Evolutionary conservation across 495 filamentous ascomycete genomes (phyloP).

Genomic region (Massariosphaeria phaeospora): DNA sequence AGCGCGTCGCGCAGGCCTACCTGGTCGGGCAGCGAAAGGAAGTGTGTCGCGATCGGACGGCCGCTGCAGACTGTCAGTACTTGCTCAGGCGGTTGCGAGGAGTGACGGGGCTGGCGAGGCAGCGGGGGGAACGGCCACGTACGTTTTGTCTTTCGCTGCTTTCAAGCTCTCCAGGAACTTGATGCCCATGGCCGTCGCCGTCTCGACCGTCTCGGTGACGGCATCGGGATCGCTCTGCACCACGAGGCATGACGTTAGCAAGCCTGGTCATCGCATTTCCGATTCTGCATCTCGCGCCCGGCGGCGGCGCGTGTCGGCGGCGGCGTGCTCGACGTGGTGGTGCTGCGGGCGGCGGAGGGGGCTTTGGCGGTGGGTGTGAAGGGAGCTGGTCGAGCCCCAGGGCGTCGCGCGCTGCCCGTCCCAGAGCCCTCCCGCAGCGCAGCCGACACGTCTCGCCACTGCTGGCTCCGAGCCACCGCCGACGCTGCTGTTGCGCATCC

Average conservation of each 20-base stretch:
- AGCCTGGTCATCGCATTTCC: not conserved
- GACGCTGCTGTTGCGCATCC: conserved; percentile 7
- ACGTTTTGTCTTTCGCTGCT: conserved; percentile 69
- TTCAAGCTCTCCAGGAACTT: conserved; percentile 60
- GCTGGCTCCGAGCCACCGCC: conserved; percentile 14
- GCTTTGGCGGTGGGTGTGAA: conserved; percentile 16
- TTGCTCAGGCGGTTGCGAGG: not conserved
- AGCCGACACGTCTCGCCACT: conserved; percentile 6
- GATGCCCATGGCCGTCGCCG: conserved; percentile 63
- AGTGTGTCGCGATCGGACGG: conserved; percentile 63
- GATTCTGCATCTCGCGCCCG: not conserved
- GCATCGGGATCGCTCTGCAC: conserved; percentile 22
- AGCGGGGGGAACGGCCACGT: conserved; percentile 32
- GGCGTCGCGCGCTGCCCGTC: conserved; percentile 26
- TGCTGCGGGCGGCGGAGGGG: conserved; percentile 13
- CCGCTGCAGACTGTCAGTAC: conserved; percentile 45
- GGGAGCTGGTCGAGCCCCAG: conserved; percentile 25
- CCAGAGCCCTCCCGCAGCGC: conserved; percentile 23
- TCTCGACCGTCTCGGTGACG: conserved; percentile 45
- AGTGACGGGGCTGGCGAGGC: not conserved
- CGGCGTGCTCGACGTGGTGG: conserved; percentile 13
- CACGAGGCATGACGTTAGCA: conserved; percentile 23
- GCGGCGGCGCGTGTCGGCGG: not conserved
- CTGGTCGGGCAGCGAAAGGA: conserved; percentile 60
- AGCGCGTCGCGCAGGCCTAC: conserved; percentile 33